Evolutionary conservation across 2,329 filamentous ascomycete species (phyloP), one percentile per base, ranked within the genome.

Genomic region (Fusarium buxicola): DNA sequence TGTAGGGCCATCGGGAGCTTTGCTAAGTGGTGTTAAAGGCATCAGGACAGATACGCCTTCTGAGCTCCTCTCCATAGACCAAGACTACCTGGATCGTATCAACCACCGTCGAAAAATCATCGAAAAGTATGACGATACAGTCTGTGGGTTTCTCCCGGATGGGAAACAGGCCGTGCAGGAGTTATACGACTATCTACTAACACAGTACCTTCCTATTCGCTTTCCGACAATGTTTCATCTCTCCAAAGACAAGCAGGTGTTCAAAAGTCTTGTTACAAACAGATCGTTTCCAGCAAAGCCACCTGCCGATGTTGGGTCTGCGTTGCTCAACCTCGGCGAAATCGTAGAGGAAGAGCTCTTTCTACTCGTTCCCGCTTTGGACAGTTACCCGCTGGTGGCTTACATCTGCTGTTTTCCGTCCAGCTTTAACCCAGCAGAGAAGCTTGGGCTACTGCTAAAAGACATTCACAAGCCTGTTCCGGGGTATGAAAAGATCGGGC

Each of bases 61-160:
- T 0, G 79, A 86, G 11, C 77, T 86, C 12, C 82, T 87, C 60
- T 75, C 79, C 11, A 77, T 87, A 15, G 84, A 87, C 65, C 72
- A 69, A 32, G 78, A 83, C 55, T 21, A 21, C 21, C 21, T 21
- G 21, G 21, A 21, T 21, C 76, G 81, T 3, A 74, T 86, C 35
- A 73, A 60, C 4, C 61, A 74, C 4, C 77, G 82, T 4, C 74
- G 75, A 4, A 25, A 63, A 0, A 73, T 80, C 12, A 76, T 84
- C 34, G 43, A 64, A 1, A 48, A 75, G 2, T 75, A 85, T 55
- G 69, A 74, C 2, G 50, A 67, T 1, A 75, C 74, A 2, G 80
- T 82, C 1, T 74, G 82, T 18, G 83, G 82, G 1, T 77, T 74
- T 25, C 70, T 78, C 0, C 76, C 77, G 0, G 63, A 63, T 1